These are phyloP conservation scores for Bacidia gigantensis DNA, from an alignment of 495 filamentous ascomycete genomes.

Conservation along the genomic window DNA sequence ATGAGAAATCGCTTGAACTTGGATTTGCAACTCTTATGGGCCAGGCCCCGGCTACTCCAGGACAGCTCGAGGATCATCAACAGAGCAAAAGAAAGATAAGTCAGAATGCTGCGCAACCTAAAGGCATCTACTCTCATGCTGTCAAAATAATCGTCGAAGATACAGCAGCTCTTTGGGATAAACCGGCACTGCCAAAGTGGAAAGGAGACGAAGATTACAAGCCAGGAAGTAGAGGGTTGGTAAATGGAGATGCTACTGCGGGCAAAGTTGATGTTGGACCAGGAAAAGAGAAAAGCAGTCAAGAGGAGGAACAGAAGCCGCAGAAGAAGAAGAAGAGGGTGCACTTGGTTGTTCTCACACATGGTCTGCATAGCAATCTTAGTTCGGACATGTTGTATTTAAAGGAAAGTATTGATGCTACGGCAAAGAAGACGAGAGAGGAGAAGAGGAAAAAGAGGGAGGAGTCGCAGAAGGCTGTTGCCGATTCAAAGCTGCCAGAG, in stretches of 20 bases:
- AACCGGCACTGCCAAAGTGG: constrained; percentile 54
- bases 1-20: constrained; percentile 64
- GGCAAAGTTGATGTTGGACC: not conserved
- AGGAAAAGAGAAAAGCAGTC: not conserved
- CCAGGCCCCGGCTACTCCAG: constrained; percentile 40
- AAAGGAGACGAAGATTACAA: constrained; percentile 26
- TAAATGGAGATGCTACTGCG: constrained; percentile 2
- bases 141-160: constrained; percentile 69
- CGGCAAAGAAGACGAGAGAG: constrained; percentile 52
- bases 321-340: constrained; percentile 47
- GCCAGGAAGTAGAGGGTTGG: constrained; percentile 10
- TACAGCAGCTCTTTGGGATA: constrained; percentile 81
- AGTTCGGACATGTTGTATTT: constrained; percentile 93
- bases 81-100: constrained; percentile 33
- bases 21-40: constrained; percentile 34
- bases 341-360: constrained; percentile 83
- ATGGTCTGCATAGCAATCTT: constrained; percentile 94
- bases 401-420: constrained; percentile 89
- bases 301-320: constrained; percentile 5
- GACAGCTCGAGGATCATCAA: constrained; percentile 59
- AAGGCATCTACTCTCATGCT: constrained; percentile 68
- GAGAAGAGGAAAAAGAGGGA: constrained; percentile 44
- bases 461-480: constrained; percentile 20
- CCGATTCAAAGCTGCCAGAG: constrained; percentile 9
- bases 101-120: constrained; percentile 38